Conservation (phyloP, 1,139 yeast genomes). For the Blastobotrys arbuscula region DNA sequence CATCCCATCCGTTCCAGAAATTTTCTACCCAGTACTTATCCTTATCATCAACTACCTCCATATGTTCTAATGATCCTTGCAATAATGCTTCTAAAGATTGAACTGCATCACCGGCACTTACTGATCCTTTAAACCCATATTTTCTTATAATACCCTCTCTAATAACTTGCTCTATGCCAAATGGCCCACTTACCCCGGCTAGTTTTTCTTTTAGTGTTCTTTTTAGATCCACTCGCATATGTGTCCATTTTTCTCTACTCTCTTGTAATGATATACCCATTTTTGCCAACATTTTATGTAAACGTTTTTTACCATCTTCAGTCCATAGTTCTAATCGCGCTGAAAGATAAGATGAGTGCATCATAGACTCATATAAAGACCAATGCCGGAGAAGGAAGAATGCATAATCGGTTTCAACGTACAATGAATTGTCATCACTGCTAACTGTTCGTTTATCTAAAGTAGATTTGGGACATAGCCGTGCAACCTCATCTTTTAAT, state of each 20-base stretch:
- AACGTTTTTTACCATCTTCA: slow-evolving; percentile 79
- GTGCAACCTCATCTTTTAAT: slow-evolving; percentile 73
- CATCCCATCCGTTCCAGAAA: slow-evolving; percentile 96
- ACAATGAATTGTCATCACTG: slow-evolving; percentile 51
- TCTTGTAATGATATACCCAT: slow-evolving; percentile 91
- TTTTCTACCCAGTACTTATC: slow-evolving; percentile 79
- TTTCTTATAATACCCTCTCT: slow-evolving; percentile 83
- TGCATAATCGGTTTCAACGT: slow-evolving; percentile 78
- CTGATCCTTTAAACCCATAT: slow-evolving; percentile 79
- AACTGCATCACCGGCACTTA: slow-evolving; percentile 91
- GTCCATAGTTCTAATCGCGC: slow-evolving; percentile 86
- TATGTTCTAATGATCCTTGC: slow-evolving; percentile 38
- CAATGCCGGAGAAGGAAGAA: slow-evolving; percentile 86
- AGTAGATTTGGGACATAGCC: slow-evolving; percentile 45
- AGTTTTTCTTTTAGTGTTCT: slow-evolving; percentile 66
- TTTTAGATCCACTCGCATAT: slow-evolving; percentile 77
- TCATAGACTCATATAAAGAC: slow-evolving; percentile 86
- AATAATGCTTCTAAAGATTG: slow-evolving; percentile 81
- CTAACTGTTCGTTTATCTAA: slow-evolving; percentile 11
- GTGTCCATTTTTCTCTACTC: slow-evolving; percentile 90
- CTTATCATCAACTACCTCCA: slow-evolving; percentile 9
- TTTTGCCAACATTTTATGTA: slow-evolving; percentile 88
- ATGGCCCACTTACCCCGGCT: slow-evolving; percentile 61
- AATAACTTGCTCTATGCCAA: slow-evolving; percentile 77
- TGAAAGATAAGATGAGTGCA: slow-evolving; percentile 83